These are phyloP conservation scores for Plantago major DNA, from an alignment of 257 asterid genomes.

Conservation along the genomic window DNA sequence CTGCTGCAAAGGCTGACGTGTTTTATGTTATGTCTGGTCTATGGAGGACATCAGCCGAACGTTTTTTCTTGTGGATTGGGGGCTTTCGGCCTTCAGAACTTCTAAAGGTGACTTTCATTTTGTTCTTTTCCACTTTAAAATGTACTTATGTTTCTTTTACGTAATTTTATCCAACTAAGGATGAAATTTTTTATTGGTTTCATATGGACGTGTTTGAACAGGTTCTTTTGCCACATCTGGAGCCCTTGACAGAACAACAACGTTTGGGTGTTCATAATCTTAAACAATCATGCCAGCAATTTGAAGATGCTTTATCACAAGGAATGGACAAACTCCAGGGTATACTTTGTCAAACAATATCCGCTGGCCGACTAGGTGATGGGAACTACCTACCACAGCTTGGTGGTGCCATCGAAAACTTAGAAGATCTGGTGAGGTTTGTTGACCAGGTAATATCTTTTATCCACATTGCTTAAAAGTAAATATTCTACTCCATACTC, in stretches of 20 bases:
- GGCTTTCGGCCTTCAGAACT: slow-evolving; percentile 90
- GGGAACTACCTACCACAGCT: slow-evolving; percentile 59
- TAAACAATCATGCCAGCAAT: slow-evolving; percentile 75
- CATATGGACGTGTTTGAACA: slow-evolving; percentile 24
- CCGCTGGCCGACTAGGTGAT: slow-evolving; percentile 47
- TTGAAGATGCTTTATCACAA: slow-evolving; percentile 85
- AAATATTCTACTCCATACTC: too few species aligned
- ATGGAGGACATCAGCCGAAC: slow-evolving; percentile 88
- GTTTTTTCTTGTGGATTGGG: slow-evolving; percentile 90
- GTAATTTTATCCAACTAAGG: background rate
- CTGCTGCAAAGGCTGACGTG: slow-evolving; percentile 74
- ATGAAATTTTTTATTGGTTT: background rate
- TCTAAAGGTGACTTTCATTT: slow-evolving; percentile 50
- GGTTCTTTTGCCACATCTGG: slow-evolving; percentile 68
- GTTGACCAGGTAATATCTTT: slow-evolving; percentile 62
- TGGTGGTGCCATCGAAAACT: slow-evolving; percentile 58
- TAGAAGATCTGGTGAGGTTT: slow-evolving; percentile 63
- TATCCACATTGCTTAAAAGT: background rate
- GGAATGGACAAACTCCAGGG: slow-evolving; percentile 80
- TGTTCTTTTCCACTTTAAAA: background rate
- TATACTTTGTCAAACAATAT: slow-evolving; percentile 49
- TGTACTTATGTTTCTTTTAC: too few species aligned
- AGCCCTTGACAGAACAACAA: slow-evolving; percentile 63
- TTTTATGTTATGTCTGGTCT: slow-evolving; percentile 76
- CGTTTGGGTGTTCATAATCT: slow-evolving; percentile 38